Evolutionary conservation across 2,329 filamentous ascomycete genomes (phyloP).

Genomic region (Fusarium chuoi): DNA sequence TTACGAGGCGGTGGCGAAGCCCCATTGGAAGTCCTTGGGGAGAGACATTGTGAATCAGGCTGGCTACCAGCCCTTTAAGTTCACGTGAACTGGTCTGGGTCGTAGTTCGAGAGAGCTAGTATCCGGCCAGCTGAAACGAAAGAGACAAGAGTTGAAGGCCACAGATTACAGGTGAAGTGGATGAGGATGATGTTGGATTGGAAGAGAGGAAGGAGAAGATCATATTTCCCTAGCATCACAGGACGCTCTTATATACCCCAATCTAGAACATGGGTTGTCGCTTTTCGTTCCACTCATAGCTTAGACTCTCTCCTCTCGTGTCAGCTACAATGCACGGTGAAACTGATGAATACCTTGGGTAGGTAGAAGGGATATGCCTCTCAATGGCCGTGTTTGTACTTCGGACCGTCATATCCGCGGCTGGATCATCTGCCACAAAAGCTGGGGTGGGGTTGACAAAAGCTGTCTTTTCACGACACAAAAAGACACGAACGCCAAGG

Average conservation of each 20-base stretch:
- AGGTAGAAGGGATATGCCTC: constrained; percentile 25
- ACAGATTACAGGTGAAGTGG: background rate
- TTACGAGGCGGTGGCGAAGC: constrained; percentile 81
- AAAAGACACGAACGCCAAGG: background rate
- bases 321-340: constrained; percentile 21
- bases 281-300: constrained; percentile 27
- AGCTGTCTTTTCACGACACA: constrained; percentile 14
- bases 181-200: constrained; percentile 1
- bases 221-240: constrained; percentile 23
- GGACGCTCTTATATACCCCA: constrained; percentile 42
- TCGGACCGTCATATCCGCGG: constrained; percentile 66
- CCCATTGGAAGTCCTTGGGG: constrained; percentile 79
- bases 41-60: constrained; percentile 51
- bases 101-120: background rate
- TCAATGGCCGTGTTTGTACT: constrained; percentile 28
- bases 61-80: constrained; percentile 9
- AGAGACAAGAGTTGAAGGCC: background rate
- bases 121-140: constrained; percentile 11
- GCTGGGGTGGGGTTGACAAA: constrained; percentile 35
- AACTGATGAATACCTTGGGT: background rate
- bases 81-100: background rate
- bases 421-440: constrained; percentile 43
- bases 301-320: constrained; percentile 30
- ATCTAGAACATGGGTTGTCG: constrained; percentile 29
- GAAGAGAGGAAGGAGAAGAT: background rate